Conservation (phyloP, 768 basidiomycete species). For the Lyophyllum atratum region DNA sequence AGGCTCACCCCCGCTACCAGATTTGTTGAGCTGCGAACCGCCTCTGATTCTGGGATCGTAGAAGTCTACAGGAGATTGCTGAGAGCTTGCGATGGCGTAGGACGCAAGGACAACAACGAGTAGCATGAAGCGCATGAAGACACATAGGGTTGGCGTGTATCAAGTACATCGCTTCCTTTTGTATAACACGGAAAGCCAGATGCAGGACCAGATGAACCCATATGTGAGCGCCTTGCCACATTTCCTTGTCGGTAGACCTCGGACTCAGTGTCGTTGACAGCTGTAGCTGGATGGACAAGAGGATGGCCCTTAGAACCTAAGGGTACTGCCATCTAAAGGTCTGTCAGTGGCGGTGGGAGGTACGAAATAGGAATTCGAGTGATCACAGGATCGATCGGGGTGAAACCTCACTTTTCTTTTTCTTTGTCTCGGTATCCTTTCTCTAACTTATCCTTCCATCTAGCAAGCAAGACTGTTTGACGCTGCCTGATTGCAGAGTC, state of each 20-base stretch:
- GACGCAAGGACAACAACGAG: not conserved
- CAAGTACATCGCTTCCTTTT: not conserved
- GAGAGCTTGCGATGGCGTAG: not conserved
- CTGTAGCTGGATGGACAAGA: not conserved
- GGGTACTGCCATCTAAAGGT: not conserved
- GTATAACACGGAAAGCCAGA: not conserved
- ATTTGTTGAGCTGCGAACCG: slow-evolving; percentile 25
- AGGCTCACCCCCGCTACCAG: slow-evolving; percentile 26
- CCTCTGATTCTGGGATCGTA: slow-evolving; percentile 21
- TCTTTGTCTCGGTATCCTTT: not conserved
- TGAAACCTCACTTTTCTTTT: not conserved
- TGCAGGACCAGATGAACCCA: not conserved
- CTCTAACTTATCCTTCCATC: not conserved
- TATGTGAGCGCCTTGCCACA: not conserved
- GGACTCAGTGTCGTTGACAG: not conserved
- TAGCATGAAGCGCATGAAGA: not conserved
- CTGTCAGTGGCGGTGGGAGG: not conserved
- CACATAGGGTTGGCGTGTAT: not conserved
- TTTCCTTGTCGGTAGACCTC: not conserved
- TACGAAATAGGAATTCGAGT: not conserved
- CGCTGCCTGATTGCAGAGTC: not conserved
- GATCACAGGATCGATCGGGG: not conserved
- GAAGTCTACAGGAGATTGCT: slow-evolving; percentile 15
- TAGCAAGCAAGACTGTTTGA: not conserved
- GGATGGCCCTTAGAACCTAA: not conserved